phyloP scores from a whole-genome alignment of 2,329 filamentous ascomycete genomes.

The Fusarium caatingaense region DNA sequence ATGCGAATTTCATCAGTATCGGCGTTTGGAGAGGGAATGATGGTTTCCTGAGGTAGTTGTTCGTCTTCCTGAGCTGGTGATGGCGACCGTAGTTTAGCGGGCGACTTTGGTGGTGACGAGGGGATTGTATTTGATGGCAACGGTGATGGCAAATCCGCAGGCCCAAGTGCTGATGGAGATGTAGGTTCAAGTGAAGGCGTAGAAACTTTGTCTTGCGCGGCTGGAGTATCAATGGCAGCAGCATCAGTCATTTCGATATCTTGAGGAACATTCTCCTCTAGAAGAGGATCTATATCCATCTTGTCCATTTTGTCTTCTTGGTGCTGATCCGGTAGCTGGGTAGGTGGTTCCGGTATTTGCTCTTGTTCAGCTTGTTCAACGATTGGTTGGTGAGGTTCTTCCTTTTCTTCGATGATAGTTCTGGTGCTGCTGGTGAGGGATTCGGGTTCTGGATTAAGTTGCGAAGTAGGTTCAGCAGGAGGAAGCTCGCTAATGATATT shows the following conservation, averaged over 20 bases:
- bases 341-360: slow-evolving; percentile 15
- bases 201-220: not conserved
- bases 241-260: slow-evolving; percentile 39
- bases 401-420: slow-evolving; percentile 23
- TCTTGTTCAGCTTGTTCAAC: not conserved
- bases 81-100: not conserved
- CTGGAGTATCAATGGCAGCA: not conserved
- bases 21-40: slow-evolving; percentile 9
- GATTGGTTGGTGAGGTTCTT: slow-evolving; percentile 19
- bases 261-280: slow-evolving; percentile 19
- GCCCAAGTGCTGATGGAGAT: not conserved
- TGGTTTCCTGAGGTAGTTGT: slow-evolving; percentile 8
- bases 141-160: not conserved
- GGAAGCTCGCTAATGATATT: slow-evolving; percentile 18
- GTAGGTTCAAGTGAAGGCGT: not conserved
- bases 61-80: slow-evolving; percentile 9
- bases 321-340: not conserved
- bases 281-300: slow-evolving; percentile 35
- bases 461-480: slow-evolving; percentile 10
- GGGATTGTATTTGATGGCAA: slow-evolving; percentile 3
- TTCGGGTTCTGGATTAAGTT: slow-evolving; percentile 6
- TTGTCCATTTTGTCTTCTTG: slow-evolving; percentile 38
- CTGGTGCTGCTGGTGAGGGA: slow-evolving; percentile 12
- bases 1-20: not conserved
- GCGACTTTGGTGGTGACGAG: slow-evolving; percentile 12